These are phyloP conservation scores for Fusarium udum DNA, from an alignment of 2,329 filamentous ascomycete genomes.

Conservation along the genomic window DNA sequence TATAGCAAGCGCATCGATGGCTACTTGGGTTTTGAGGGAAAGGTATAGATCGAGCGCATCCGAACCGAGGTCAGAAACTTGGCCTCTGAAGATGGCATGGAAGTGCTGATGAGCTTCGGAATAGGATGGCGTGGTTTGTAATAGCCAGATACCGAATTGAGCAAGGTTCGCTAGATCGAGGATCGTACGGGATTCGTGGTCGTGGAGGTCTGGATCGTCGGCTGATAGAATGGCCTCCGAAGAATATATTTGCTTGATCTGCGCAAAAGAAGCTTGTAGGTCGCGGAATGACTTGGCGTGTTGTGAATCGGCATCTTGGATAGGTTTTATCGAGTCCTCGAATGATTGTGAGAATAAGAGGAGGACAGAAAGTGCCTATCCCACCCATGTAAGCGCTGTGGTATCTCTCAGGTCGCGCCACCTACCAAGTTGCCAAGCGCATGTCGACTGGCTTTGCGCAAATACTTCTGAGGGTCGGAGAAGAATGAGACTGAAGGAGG, in stretches of 20 bases:
- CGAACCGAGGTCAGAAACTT: slow-evolving; percentile 56
- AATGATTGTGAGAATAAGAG: slow-evolving; percentile 51
- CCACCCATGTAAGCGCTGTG: slow-evolving; percentile 23
- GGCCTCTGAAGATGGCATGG: slow-evolving; percentile 55
- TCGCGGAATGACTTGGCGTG: slow-evolving; percentile 47
- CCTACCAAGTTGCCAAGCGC: slow-evolving; percentile 55
- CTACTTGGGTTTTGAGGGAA: slow-evolving; percentile 58
- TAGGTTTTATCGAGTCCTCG: slow-evolving; percentile 48
- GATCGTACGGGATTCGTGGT: slow-evolving; percentile 47
- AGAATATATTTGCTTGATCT: slow-evolving; percentile 49
- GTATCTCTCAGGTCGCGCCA: slow-evolving; percentile 14
- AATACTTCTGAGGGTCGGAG: slow-evolving; percentile 50
- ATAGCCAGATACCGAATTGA: slow-evolving; percentile 54
- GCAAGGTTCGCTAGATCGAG: slow-evolving; percentile 61
- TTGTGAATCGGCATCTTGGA: slow-evolving; percentile 48
- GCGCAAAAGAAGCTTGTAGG: slow-evolving; percentile 47
- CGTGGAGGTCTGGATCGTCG: slow-evolving; percentile 48
- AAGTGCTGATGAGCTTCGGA: slow-evolving; percentile 57
- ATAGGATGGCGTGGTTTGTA: slow-evolving; percentile 52
- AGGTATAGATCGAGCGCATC: slow-evolving; percentile 56
- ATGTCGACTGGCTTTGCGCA: slow-evolving; percentile 51
- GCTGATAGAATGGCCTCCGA: slow-evolving; percentile 47
- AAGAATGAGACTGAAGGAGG: slow-evolving; percentile 46
- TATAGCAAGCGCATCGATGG: slow-evolving; percentile 64
- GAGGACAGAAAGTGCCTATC: slow-evolving; percentile 52